A percentile compares a stretch with the other conserved stretches of the same genome.
These are phyloP conservation scores for Phalaenopsis hybrid DNA, from an alignment of 116 monocot species.

Conservation along the genomic window DNA sequence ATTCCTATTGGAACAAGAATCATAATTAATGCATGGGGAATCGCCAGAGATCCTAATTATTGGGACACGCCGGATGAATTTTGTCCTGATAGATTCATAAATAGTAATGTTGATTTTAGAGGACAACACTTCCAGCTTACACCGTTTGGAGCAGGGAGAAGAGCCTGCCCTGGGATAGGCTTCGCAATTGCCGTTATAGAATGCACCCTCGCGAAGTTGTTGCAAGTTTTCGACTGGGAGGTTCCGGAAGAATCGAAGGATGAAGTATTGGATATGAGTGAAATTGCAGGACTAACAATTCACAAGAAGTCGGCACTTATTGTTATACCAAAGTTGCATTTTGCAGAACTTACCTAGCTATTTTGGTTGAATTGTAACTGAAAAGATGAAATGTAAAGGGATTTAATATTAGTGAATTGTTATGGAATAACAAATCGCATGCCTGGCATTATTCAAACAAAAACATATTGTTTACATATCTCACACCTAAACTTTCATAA, in stretches of 20 bases:
- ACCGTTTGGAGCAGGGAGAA: constrained; percentile 28
- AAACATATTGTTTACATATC: too few species aligned
- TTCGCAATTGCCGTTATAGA: constrained; percentile 8
- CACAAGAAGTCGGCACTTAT: background rate
- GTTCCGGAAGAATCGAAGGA: background rate
- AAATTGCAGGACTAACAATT: constrained; percentile 5
- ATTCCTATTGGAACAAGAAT: constrained; percentile 14
- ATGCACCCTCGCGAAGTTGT: constrained; percentile 12
- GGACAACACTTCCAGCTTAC: constrained; percentile 19
- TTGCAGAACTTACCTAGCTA: too few species aligned
- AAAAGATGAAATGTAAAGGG: too few species aligned
- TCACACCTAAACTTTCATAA: too few species aligned
- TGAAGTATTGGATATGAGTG: constrained; percentile 19
- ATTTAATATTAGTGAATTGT: too few species aligned
- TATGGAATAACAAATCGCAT: too few species aligned
- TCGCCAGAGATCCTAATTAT: constrained; percentile 11
- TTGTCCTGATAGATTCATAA: constrained; percentile 16
- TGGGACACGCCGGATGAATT: constrained; percentile 22
- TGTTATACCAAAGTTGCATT: background rate
- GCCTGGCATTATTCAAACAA: too few species aligned
- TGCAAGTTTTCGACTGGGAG: constrained; percentile 21
- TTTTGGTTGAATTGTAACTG: too few species aligned
- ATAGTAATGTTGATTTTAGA: constrained; percentile 12
- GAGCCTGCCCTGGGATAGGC: constrained; percentile 23
- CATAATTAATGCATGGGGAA: constrained; percentile 24